Base-by-base conservation (phyloP, 257 asterid species). In the Phtheirospermum japonicum region DNA sequence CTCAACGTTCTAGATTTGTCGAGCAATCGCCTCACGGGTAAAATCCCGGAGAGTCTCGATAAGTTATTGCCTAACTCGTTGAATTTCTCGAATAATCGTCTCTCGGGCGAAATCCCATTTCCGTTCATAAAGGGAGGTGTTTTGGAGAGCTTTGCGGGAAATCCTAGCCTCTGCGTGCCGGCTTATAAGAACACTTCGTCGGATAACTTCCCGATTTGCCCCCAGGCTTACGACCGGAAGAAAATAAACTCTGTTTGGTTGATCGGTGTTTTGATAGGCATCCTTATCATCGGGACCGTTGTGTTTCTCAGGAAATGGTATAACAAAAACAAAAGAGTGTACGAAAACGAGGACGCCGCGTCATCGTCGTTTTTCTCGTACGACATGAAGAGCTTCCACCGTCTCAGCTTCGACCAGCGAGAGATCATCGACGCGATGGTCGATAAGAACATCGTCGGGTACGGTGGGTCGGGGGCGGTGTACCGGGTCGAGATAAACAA, bases 401-500 rank as follows among this genome's bases (percentile, higher is more conserved):
- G 88, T 0, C 14, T 87, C 31, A 86, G 85, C 62, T 89, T 93
- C 26, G 95, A 90, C 40, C 89, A 82, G 30, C 76, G 88, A 0
- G 97, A 93, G 75, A 87, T 93, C 49, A 51, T 82, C 5, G 96
- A 82, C 2, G 84, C 91, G 40, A 70, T 93, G 88, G 85, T 87
- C 2, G 97, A 93, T 28, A 81, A 89, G 52, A 93, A 93, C 80
- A 83, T 93, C 4, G 94, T 93, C n/a, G 99, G 99, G 6, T 89
- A 83, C 53, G 97, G 99, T 34, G 97, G 99, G 13, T 93, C 99
- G 0, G 96, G 99, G 18, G 80, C 96, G 0, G 99, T 93, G 0
- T 93, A 93, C 77, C 82, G 69, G 71, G 77, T 89, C 11, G 92
- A 85, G 76, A 71, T 89, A 18, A 82, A 76, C 48, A 89, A 67